Evolutionary conservation across 805 yeast species (phyloP).

Genomic region (Kluyveromyces dobzhanskii): DNA sequence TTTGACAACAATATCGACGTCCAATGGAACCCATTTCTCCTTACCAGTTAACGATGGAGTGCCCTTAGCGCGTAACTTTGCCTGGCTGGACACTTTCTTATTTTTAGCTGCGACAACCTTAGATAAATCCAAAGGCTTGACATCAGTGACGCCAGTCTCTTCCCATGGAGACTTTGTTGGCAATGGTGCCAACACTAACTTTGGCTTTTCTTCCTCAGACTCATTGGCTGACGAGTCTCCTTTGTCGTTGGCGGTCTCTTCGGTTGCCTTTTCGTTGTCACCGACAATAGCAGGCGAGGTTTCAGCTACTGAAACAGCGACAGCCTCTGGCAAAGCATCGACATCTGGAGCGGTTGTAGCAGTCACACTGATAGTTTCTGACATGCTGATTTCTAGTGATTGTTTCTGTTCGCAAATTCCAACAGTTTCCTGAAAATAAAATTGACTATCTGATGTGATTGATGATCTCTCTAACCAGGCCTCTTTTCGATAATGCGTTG

Average conservation of each 20-base stretch:
- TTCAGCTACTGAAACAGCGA: too few relatives aligned
- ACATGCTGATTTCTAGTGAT: background rate
- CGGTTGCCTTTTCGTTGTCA: conserved; percentile 1
- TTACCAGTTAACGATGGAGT: conserved; percentile 32
- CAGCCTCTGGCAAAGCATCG: too few relatives aligned
- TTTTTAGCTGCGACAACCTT: conserved; percentile 11
- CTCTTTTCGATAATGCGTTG: too few relatives aligned
- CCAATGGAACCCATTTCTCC: conserved; percentile 69
- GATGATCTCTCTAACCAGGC: too few relatives aligned
- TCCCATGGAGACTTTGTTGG: conserved; percentile 30
- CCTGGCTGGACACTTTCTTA: conserved; percentile 3
- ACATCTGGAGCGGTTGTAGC: too few relatives aligned
- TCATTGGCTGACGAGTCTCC: conserved; percentile 3
- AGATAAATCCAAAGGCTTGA: conserved; percentile 5
- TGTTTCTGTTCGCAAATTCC: too few relatives aligned
- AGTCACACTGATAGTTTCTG: background rate
- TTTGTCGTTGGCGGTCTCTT: conserved; percentile 6
- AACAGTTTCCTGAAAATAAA: too few relatives aligned
- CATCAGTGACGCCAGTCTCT: conserved; percentile 13
- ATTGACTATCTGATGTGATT: too few relatives aligned
- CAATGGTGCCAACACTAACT: conserved; percentile 23
- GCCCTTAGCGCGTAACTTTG: conserved; percentile 9
- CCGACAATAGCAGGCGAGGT: background rate
- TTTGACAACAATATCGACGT: conserved; percentile 43
- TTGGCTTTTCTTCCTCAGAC: conserved; percentile 10